Conservation (phyloP, 2,329 filamentous ascomycete species). For the Ophiocordyceps camponoti-floridani region DNA sequence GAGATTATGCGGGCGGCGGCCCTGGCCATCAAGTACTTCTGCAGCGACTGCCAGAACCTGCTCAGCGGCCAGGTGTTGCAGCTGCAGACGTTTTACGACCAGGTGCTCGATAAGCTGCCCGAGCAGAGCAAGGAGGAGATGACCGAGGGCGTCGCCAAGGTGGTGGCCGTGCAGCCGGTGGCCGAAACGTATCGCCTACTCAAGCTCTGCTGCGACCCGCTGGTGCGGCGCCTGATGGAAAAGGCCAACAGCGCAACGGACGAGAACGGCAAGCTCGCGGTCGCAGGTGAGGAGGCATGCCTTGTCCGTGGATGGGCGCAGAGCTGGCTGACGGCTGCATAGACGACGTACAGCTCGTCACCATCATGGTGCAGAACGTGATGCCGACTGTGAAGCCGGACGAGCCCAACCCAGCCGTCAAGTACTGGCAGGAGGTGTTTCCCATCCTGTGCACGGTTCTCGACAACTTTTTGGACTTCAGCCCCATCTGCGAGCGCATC, state of each 20-base stretch:
- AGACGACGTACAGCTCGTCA: conserved; percentile 86
- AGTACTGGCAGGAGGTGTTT: conserved; percentile 91
- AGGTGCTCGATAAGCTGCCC: conserved; percentile 72
- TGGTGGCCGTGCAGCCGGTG: conserved; percentile 71
- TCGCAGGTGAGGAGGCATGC: conserved; percentile 47
- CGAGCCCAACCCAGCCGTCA: conserved; percentile 75
- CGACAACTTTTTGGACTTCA: conserved; percentile 70
- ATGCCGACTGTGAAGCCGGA: conserved; percentile 56
- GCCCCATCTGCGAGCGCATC: conserved; percentile 80
- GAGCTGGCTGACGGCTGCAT: background rate
- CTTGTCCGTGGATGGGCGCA: background rate
- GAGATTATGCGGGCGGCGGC: conserved; percentile 87
- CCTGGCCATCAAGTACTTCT: conserved; percentile 92
- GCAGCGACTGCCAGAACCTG: conserved; percentile 79
- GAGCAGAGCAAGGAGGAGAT: conserved; percentile 84
- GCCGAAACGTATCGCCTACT: conserved; percentile 68
- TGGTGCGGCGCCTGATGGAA: conserved; percentile 68
- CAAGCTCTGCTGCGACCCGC: conserved; percentile 83
- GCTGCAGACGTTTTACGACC: conserved; percentile 82
- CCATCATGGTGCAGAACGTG: conserved; percentile 66
- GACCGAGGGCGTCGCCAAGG: conserved; percentile 84
- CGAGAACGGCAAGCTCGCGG: conserved; percentile 65
- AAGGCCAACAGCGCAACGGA: conserved; percentile 75
- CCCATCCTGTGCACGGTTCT: conserved; percentile 73
- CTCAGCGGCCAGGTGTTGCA: conserved; percentile 70